Evolutionary conservation across 2,329 filamentous ascomycete species (phyloP), one percentile per base, ranked within the genome.

Genomic region (Ustulina deusta): DNA sequence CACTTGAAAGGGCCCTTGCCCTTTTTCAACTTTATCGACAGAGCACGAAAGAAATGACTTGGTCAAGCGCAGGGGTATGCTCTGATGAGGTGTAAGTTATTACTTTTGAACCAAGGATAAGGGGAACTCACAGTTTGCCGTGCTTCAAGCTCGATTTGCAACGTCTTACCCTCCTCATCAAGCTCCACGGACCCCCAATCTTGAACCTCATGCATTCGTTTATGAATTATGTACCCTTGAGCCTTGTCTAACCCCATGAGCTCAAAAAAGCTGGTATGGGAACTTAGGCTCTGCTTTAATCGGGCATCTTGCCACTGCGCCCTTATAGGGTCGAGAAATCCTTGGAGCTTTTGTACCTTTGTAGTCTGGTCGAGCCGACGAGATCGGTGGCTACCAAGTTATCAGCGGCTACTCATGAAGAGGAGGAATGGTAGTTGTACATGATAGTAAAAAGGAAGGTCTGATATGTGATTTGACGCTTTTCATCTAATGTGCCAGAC

Each of bases 391-490:
- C 91, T 92, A 63, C 2, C 17, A 63, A 73, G 69, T 69, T 51
- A 73, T 71, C 29, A 66, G 17, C 10, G 46, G 6, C 42, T 15
- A 46, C 6, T 49, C 51, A 59, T 38, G 22, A 42, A 9, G 44
- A 15, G 40, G 34, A 15, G 10, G 20, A 52, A 10, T 34, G 11
- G 7, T 38, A 10, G 25, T 78, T 84, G 76, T 82, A 91, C 88
- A 96, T 91, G 69, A 99, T 96, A 66, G 97, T 96, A 78, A 99
- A 97, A 0, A 98, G 84, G 70, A 98, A 95, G 10, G 94, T 95
- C 73, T 90, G 92, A 75, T 97, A 94, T 1, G 94, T 93, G 75
- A 96, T 90, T 65, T 93, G 89, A 36, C 94, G 88, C 76, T 94
- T 93, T 74, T 95, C 91, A 75, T 97, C 95, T 34, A 92, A 82